Conservation (phyloP, 345 rosid species). For the Moricandia arvensis region DNA sequence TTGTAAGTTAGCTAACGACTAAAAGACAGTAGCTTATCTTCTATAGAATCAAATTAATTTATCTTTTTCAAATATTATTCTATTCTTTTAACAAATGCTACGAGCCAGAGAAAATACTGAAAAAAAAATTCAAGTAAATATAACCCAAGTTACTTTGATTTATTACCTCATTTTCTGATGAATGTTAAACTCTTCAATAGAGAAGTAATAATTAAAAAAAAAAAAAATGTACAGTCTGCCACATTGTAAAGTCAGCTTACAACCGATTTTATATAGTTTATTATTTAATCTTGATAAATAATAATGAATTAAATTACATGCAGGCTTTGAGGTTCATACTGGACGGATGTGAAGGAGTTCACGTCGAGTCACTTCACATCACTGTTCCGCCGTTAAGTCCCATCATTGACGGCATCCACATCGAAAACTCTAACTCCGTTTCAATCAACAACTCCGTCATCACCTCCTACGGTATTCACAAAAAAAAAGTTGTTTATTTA, state of each 20-base stretch:
- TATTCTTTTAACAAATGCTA: no score
- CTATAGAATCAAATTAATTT: conserved; percentile 50
- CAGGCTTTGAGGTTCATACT: conserved; percentile 63
- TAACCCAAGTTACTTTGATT: no score
- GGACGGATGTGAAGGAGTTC: conserved; percentile 53
- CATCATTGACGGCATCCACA: conserved; percentile 93
- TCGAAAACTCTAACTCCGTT: conserved; percentile 60
- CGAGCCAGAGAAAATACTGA: no score
- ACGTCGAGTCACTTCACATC: conserved; percentile 52
- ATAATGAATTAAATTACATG: not conserved
- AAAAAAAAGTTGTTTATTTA: no score
- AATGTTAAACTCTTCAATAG: not conserved
- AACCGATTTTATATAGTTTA: no score
- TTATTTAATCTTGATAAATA: no score
- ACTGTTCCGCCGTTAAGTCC: conserved; percentile 81
- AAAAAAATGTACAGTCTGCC: no score
- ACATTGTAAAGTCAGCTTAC: no score
- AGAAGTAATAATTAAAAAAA: not conserved
- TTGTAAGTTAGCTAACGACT: not conserved
- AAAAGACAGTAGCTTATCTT: conserved; percentile 93
- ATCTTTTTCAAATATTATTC: not conserved
- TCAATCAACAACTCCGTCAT: conserved; percentile 72
- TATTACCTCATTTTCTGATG: not conserved
- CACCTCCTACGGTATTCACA: conserved; percentile 69
- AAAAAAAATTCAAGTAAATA: no score